Base-by-base conservation (phyloP, 176 grass and related monocot species). In the Oryza glumipatula region DNA sequence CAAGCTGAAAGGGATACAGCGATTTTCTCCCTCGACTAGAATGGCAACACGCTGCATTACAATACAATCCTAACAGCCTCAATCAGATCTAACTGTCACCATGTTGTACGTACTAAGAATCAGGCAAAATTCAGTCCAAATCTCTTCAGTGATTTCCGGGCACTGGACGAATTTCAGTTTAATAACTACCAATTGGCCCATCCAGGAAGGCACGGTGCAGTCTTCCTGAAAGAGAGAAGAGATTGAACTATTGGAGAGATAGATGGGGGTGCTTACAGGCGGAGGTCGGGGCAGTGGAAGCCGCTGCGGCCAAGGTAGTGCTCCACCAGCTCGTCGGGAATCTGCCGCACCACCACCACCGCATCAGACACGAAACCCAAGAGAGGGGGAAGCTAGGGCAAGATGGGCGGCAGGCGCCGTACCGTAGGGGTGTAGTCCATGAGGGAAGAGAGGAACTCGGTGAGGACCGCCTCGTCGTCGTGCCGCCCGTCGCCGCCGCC, bases 311-410 rank as follows among this genome's bases (percentile, higher is more conserved):
- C 91, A 17, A 99, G 92, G 80, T 96, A 99, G 81, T 99, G 91
- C 88, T 99, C 96, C 89, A 94, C 91, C 70, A 99, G 96, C 88
- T 99, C 96, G 73, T 99, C 96, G 19, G 96, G 93, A 79, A 99
- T 96, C 96, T 99, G 30, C n/a, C 2, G 17, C 72, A 24, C 54
- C 65, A 60, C 54, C 65, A 60, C 54, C 65, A 51, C 65, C 4
- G 7, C 54, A 87, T 63, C 61, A 70, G 41, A 63, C 11, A 46
- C 72, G 21, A 30, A 38, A 70, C 10, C 11, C 39, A 16, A 45
- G 28, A 16, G 14, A 60, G 16, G n/a, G 19, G 36, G 15, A 5
- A 24, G 8, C 64, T 8, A 61, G n/a, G n/a, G 15, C 14, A 23
- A 24, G 61, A n/a, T 8, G 15, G 21, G 21, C 3, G 68, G 7